Base-by-base conservation (phyloP, 768 basidiomycete species). In the Pleurotus platypus region DNA sequence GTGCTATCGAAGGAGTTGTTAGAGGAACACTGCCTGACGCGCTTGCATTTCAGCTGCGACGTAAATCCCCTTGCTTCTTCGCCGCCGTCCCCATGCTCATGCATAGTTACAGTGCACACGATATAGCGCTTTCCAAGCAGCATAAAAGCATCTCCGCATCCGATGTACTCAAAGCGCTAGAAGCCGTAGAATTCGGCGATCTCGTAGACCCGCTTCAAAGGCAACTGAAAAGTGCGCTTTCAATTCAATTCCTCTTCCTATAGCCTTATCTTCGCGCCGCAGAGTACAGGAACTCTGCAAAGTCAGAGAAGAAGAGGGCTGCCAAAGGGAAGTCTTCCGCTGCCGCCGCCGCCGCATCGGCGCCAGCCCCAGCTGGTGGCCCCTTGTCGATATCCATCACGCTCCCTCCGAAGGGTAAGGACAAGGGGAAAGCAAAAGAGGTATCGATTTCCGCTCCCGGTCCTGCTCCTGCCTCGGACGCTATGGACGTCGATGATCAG, bases 131-230 rank as follows among this genome's bases (percentile, higher is more conserved):
- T n/a, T 83, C 86, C 2, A 87, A 90, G 60, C 87, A 90, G 57
- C 91, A 91, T 69, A 94, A 93, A 70, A 89, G 89, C 57, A 89
- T 95, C 43, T 89, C 92, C 4, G 92, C 92, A 0, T 86, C 92
- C 0, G 94, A 96, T 66, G 92, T 97, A 0, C 81, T 95, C 60
- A 91, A 89, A 66, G 94, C 91, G 0, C 78, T 94, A 7, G 91
- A 93, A 65, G 73, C 82, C 56, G 80, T 92, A 37, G 87, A 92
- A 61, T 86, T 93, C 61, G 81, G 83, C 2, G 89, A 92, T 65
- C 72, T 92, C 43, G 80, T 85, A 0, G 80, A 82, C 35, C 72
- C 74, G 43, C 75, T 92, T 3, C 83, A 87, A 59, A 71, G 64
- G 0, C 90, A 93, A 66, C 78, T 93, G 7, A 72, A 79, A 58